These are phyloP conservation scores for Backusella morwellensis DNA, from an alignment of 192 early-diverging fungal genomes.

Conservation along the genomic window DNA sequence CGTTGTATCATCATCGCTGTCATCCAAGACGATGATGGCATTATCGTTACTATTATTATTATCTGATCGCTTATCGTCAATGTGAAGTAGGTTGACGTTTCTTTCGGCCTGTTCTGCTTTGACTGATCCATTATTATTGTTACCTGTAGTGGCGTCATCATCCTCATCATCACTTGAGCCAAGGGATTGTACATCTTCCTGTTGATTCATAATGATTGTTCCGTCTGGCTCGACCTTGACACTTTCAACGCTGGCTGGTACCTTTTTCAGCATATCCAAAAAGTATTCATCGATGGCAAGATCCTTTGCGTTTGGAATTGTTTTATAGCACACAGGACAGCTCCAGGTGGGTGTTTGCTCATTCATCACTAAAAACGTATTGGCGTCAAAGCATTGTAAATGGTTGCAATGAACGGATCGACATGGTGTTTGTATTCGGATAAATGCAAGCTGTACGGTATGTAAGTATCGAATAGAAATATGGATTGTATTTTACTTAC, in stretches of 20 bases:
- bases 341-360: constrained; percentile 64
- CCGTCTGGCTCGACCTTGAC: constrained; percentile 46
- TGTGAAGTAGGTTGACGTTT: neutral
- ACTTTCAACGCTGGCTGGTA: constrained; percentile 35
- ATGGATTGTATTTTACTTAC: constrained; percentile 38
- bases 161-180: neutral
- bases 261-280: constrained; percentile 36
- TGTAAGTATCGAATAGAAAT: neutral
- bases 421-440: constrained; percentile 62
- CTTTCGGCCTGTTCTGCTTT: neutral
- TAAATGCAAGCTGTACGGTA: constrained; percentile 50
- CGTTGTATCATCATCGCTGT: neutral
- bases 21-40: neutral
- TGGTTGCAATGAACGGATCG: constrained; percentile 67
- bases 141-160: neutral
- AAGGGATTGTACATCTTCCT: neutral
- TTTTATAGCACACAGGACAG: constrained; percentile 70
- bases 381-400: constrained; percentile 81
- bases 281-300: constrained; percentile 68
- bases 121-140: neutral
- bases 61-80: neutral
- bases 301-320: constrained; percentile 52
- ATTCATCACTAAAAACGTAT: constrained; percentile 71
- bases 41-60: neutral
- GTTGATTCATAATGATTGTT: neutral